Evolutionary conservation across 768 basidiomycete species (phyloP).

Genomic region (Paxillus ammoniavirescens): DNA sequence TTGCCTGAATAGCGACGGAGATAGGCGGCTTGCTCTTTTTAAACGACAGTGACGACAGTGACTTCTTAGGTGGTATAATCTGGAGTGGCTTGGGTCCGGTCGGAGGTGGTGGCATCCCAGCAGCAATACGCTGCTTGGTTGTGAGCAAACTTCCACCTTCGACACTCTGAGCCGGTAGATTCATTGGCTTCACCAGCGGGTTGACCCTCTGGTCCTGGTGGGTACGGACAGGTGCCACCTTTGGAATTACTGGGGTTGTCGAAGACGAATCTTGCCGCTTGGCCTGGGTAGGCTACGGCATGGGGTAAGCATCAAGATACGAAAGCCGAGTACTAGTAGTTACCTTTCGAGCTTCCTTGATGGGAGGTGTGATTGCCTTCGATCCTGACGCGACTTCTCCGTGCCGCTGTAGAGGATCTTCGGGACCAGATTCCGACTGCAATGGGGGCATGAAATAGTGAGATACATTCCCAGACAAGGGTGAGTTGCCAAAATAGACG

Average conservation of each 20-base stretch:
- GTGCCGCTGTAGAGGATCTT: conserved; percentile 1
- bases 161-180: conserved; percentile 19
- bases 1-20: conserved; percentile 7
- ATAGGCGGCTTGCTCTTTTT: conserved; percentile 38
- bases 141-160: conserved; percentile 39
- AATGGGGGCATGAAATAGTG: not conserved
- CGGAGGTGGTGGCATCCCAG: conserved; percentile 36
- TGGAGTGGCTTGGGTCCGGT: conserved; percentile 35
- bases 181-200: conserved; percentile 33
- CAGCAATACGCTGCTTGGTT: conserved; percentile 50
- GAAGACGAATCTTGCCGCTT: conserved; percentile 9
- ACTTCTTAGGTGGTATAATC: conserved; percentile 14
- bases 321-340: not conserved
- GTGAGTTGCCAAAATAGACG: not conserved
- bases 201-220: conserved; percentile 29
- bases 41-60: conserved; percentile 38
- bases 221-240: conserved; percentile 17
- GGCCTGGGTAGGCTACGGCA: conserved; percentile 1
- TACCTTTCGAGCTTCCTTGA: conserved; percentile 15
- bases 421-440: conserved; percentile 20
- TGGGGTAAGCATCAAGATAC: not conserved
- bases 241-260: conserved; percentile 9
- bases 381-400: not conserved
- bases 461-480: not conserved
- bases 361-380: not conserved